Base-by-base conservation (phyloP, 2,329 filamentous ascomycete genomes). In the Aspergillus alliaceus region DNA sequence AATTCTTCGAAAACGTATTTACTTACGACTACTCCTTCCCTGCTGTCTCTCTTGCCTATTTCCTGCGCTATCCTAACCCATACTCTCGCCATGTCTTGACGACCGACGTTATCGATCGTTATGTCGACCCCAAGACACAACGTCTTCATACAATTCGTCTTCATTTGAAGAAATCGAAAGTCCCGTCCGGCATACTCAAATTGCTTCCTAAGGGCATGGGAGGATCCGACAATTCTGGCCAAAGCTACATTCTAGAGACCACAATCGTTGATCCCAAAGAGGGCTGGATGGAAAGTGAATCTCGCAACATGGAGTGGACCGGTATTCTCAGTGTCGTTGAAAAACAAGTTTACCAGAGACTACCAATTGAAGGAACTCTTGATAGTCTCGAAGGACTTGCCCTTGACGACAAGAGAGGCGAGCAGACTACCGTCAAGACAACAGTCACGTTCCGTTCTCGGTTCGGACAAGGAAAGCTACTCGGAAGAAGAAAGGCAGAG, bases 41-140 rank as follows among this genome's bases (percentile, higher is more conserved):
- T 59, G 84, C 85, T 66, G 86, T 88, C 54, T 84, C 85, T 49
- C 80, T 88, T 59, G 86, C 86, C 71, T 88, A 87, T 76, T 88
- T 87, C 74, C 82, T 88, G 54, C 86, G 86, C 65, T 88, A 88
- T 67, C 86, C 86, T 1, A 88, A 88, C 66, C 86, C 86, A 27
- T 87, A 87, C 75, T 83, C 82, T 51, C 82, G 79, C 57, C 86
- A 88, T 77, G 86, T 88, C 63, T 77, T 86, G 63, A 85, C 83
- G 51, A 87, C 85, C 66, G 86, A 88, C 76, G 85, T 86, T 70
- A 86, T 88, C 70, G 80, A 84, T 59, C 84, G 85, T 54, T 78
- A 80, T 72, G 84, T 85, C 71, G 85, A 88, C 32, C 80, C 84
- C 2, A 74, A 75, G 25, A 86, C 83, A 2, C 79, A 85, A 60